Conservation (phyloP, 2,329 filamentous ascomycete species). For the Cladobotryum protrusum region DNA sequence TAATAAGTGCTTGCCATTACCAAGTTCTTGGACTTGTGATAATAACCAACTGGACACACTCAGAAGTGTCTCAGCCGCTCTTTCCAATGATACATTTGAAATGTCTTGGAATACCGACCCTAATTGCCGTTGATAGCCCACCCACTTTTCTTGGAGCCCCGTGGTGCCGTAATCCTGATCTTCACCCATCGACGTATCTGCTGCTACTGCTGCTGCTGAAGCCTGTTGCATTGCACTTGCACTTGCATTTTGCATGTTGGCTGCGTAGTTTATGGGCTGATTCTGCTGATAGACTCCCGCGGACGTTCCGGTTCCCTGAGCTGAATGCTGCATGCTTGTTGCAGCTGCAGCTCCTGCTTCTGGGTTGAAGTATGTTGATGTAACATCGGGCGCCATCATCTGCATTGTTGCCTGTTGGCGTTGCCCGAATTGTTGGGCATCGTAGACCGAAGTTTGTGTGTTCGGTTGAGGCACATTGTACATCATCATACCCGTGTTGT, state of each 20-base stretch:
- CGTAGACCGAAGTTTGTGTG: constrained; percentile 62
- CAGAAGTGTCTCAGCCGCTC: constrained; percentile 47
- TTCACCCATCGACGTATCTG: constrained; percentile 43
- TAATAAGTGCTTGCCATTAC: constrained; percentile 33
- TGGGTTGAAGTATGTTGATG: constrained; percentile 65
- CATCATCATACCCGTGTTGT: constrained; percentile 63
- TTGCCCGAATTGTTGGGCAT: constrained; percentile 67
- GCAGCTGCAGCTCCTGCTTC: constrained; percentile 44
- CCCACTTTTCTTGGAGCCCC: constrained; percentile 62
- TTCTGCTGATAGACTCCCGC: constrained; percentile 61
- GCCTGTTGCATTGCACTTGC: constrained; percentile 37
- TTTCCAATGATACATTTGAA: constrained; percentile 43
- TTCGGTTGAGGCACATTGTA: constrained; percentile 67
- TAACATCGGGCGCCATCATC: constrained; percentile 46
- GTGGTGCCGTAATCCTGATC: constrained; percentile 53
- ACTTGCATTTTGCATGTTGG: constrained; percentile 41
- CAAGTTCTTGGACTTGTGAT: constrained; percentile 48
- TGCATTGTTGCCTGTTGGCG: constrained; percentile 73
- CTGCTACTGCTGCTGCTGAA: constrained; percentile 20
- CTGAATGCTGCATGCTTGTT: constrained; percentile 45
- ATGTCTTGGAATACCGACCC: constrained; percentile 67
- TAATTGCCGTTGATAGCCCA: constrained; percentile 55
- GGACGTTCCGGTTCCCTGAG: constrained; percentile 42
- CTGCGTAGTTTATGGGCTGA: constrained; percentile 48
- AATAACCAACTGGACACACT: constrained; percentile 51